Evolutionary conservation across 1,139 yeast species (phyloP), one percentile per base, ranked within the genome.

Genomic region (Geotrichum europaeum): DNA sequence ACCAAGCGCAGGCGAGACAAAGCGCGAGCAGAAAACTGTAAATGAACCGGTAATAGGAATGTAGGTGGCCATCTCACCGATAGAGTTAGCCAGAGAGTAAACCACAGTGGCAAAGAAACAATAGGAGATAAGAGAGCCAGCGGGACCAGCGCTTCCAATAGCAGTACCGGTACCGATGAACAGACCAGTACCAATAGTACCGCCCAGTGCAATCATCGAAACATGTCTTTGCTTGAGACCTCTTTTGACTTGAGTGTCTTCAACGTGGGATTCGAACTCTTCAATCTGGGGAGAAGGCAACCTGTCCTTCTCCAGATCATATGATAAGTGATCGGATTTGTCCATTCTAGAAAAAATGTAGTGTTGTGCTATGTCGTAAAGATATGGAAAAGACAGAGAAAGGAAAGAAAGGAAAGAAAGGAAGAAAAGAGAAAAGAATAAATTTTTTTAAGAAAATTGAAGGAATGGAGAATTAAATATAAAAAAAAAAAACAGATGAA

Each of bases 41-140:
- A 85, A 85, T 0, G 87, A 82, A 3, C 89, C 89, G 2, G 85
- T 77, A 65, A 81, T 77, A 61, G 86, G 89, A 73, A 79, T 77
- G 62, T 77, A 80, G 0, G 86, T 82, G 6, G 85, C 76, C 87
- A 85, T 84, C 68, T 84, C 89, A 22, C 89, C 89, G 55, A 85
- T 73, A 32, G 82, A 72, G 56, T 83, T 70, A 84, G 84, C 81
- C 43, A 85, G 82, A 64, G 81, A 71, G 64, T 81, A 84, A 10
- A 83, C 85, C 50, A 83, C 71, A 7, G 77, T 58, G 1, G 85
- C 86, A 64, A 81, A 78, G 49, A 83, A 72, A 18, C 74, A 58
- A 65, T 81, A 83, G 43, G 82, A 76, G 24, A 83, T 70, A 49
- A 83, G 72, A 66, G 81, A 72, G 25, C 84, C 77, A 15, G 80